Conservation (phyloP, 2,329 filamentous ascomycete species). For the Stagonosporopsis vannaccii region DNA sequence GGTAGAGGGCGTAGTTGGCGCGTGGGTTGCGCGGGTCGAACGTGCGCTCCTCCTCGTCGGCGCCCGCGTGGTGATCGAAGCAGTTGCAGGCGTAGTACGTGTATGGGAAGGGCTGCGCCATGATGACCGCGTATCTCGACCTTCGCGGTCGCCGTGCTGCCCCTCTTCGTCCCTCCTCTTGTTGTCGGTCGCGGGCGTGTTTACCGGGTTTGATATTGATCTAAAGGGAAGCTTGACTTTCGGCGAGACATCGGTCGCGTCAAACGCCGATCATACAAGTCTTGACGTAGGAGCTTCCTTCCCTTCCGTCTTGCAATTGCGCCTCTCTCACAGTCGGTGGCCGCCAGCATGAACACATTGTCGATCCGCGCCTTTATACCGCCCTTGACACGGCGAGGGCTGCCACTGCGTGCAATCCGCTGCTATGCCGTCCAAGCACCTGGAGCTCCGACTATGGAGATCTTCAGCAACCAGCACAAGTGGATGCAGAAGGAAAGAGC, state of each 20-base stretch:
- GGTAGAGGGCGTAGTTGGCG: constrained; percentile 90
- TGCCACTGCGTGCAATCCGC: constrained; percentile 47
- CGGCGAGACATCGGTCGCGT: constrained; percentile 14
- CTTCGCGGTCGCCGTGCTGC: not conserved
- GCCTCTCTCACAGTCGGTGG: not conserved
- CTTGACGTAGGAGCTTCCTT: constrained; percentile 11
- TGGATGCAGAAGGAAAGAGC: constrained; percentile 91
- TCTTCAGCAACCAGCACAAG: constrained; percentile 90
- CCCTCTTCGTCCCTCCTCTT: constrained; percentile 6
- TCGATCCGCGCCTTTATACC: constrained; percentile 48
- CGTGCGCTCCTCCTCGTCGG: constrained; percentile 76
- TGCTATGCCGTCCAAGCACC: constrained; percentile 80
- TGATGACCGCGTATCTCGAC: constrained; percentile 28
- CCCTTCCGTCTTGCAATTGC: not conserved
- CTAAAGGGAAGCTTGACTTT: not conserved
- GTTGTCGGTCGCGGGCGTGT: constrained; percentile 14
- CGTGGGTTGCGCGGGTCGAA: constrained; percentile 87
- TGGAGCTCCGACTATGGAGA: constrained; percentile 79
- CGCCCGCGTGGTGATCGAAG: constrained; percentile 56
- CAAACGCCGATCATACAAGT: constrained; percentile 10
- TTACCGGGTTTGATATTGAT: constrained; percentile 5
- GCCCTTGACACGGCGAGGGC: constrained; percentile 36
- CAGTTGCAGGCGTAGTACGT: constrained; percentile 71
- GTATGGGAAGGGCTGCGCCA: constrained; percentile 68
- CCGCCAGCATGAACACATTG: constrained; percentile 39